These are phyloP conservation scores for Kazachstania psychrophila DNA, from an alignment of 805 yeast genomes.

Conservation along the genomic window DNA sequence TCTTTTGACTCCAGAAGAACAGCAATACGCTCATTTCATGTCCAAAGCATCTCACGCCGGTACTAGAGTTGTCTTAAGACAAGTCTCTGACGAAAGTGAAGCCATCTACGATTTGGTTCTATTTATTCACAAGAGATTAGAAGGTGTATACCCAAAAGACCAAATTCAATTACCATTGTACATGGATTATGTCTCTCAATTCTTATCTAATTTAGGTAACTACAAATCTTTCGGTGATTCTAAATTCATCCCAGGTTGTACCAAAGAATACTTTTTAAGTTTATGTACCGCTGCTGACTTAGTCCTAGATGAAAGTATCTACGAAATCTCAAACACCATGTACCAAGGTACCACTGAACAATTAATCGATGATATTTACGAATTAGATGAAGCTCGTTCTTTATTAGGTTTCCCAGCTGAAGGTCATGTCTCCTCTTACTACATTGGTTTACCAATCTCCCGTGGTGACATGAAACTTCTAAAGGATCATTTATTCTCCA, in stretches of 20 bases:
- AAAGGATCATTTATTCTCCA: slow-evolving; percentile 34
- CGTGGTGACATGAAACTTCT: slow-evolving; percentile 56
- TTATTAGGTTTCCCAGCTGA: slow-evolving; percentile 71
- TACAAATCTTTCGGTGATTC: slow-evolving; percentile 84
- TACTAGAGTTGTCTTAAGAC: slow-evolving; percentile 66
- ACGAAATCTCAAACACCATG: background rate
- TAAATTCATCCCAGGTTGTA: slow-evolving; percentile 66
- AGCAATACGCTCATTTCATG: slow-evolving; percentile 74
- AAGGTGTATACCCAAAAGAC: slow-evolving; percentile 36
- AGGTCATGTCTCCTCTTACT: slow-evolving; percentile 71
- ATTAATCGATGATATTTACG: slow-evolving; percentile 41
- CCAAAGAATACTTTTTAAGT: slow-evolving; percentile 38
- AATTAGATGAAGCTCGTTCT: slow-evolving; percentile 37
- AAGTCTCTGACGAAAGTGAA: slow-evolving; percentile 78
- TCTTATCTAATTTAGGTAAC: slow-evolving; percentile 65
- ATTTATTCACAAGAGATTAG: slow-evolving; percentile 42
- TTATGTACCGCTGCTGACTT: slow-evolving; percentile 24
- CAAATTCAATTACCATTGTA: slow-evolving; percentile 36
- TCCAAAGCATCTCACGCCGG: slow-evolving; percentile 82
- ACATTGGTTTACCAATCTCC: slow-evolving; percentile 42
- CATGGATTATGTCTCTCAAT: slow-evolving; percentile 68
- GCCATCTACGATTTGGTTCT: slow-evolving; percentile 61
- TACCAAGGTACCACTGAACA: slow-evolving; percentile 20
- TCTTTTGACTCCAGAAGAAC: slow-evolving; percentile 47
- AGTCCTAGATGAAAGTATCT: slow-evolving; percentile 23